phyloP scores from a whole-genome alignment of 495 filamentous ascomycete genomes.

The Trichoderma parareesei region DNA sequence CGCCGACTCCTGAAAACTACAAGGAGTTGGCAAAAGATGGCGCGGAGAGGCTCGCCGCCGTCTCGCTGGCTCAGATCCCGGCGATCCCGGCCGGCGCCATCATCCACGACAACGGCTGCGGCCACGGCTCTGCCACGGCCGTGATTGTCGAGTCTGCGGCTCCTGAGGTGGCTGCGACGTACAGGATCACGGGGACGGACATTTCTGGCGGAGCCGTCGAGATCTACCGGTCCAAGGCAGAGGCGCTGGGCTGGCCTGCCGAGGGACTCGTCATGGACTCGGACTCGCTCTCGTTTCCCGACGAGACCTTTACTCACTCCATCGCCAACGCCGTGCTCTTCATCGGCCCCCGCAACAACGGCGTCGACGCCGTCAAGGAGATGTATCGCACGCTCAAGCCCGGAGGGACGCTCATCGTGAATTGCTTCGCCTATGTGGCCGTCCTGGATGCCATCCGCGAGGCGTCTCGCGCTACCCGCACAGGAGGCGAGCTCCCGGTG shows the following conservation, averaged over 20 bases:
- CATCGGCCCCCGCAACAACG: slow-evolving; percentile 14
- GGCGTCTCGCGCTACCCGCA: slow-evolving; percentile 13
- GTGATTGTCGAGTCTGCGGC: slow-evolving; percentile 12
- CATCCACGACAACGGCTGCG: slow-evolving; percentile 18
- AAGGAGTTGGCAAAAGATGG: slow-evolving; percentile 15
- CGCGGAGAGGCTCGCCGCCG: slow-evolving; percentile 15
- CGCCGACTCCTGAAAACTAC: slow-evolving; percentile 16
- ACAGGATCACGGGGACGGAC: slow-evolving; percentile 15
- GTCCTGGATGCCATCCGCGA: slow-evolving; percentile 10
- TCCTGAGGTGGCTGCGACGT: slow-evolving; percentile 12
- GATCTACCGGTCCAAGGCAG: slow-evolving; percentile 13
- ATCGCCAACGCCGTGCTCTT: slow-evolving; percentile 17
- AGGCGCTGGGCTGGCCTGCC: slow-evolving; percentile 14
- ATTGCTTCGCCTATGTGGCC: slow-evolving; percentile 13
- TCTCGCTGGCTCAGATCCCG: slow-evolving; percentile 14
- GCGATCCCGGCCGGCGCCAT: slow-evolving; percentile 15
- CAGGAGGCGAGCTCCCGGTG: slow-evolving; percentile 9
- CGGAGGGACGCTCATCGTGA: slow-evolving; percentile 16
- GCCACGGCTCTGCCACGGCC: slow-evolving; percentile 14
- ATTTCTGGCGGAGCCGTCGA: slow-evolving; percentile 15
- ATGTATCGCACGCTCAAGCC: slow-evolving; percentile 18
- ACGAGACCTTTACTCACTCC: slow-evolving; percentile 15
- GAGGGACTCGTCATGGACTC: slow-evolving; percentile 16
- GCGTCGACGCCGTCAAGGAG: slow-evolving; percentile 16
- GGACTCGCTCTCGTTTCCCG: slow-evolving; percentile 14